Base-by-base conservation (phyloP, 1,284 basidiomycete species). In the Macrocystidia cucumis region DNA sequence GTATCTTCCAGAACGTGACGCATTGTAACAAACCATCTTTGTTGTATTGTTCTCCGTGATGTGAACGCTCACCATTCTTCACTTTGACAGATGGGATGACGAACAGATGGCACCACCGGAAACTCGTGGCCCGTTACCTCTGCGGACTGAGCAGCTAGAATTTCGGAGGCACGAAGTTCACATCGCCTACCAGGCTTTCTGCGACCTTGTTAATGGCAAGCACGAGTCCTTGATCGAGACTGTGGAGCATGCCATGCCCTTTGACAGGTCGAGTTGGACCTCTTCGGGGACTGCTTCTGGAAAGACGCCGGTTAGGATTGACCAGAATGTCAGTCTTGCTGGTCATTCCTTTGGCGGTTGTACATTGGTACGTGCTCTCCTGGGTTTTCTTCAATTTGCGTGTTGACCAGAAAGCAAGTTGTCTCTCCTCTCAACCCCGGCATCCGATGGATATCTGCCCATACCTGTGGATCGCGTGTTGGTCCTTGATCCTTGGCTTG, bases 311-410 rank as follows among this genome's bases (percentile, higher is more conserved):
- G 57, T 79, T 11, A 54, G 58, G 46, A 59, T 57, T 49, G 54
- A 65, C 23, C 49, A 62, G 23, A 54, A 72, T 29, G 49, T 86
- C 5, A 52, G 62, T 8, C 60, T 87, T 17, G 63, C 72, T 0
- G 85, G 83, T 0, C 85, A 89, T 51, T 85, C 82, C 1, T 89
- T 89, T 47, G 86, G 85, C 14, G 84, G 79, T 5, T 79, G 80
- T 29, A 85, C 84, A 3, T 55, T 77, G 29, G 82, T 83, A 48
- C 48, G 74, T 63, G 9, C 28, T 14, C 2, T 25, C 37, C 36
- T 48, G 18, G 44, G 41, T 34, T 21, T 45, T 19, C 41, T 29
- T 40, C n/a, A 5, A 16, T 24, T 19, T 26, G n/a, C 31, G 20
- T 29, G 4, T 38, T 41, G 11, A 27, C 18, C 3, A 18, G 17